Evolutionary conservation across 179 eudicot genomes (phyloP).

Genomic region (Drosera spatulata): DNA sequence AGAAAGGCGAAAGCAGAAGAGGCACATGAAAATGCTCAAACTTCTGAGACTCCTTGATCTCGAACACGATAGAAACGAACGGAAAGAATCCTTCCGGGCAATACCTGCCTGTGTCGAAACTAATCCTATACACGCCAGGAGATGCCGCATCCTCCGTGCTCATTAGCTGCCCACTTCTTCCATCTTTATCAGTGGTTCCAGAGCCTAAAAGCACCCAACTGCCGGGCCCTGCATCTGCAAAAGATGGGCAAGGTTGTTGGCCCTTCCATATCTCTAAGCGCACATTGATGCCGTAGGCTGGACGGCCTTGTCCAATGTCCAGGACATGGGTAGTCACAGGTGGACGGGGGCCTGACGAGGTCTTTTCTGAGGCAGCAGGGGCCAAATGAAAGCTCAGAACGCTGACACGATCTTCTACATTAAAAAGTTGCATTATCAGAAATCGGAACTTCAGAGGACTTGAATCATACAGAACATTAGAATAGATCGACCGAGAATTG

Average conservation of each 20-base stretch:
- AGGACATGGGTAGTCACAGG: slow-evolving; percentile 91
- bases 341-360: slow-evolving; percentile 43
- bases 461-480: too few species aligned
- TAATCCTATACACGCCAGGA: slow-evolving; percentile 65
- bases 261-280: slow-evolving; percentile 57
- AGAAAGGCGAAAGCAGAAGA: slow-evolving; percentile 77
- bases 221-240: slow-evolving; percentile 32
- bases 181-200: slow-evolving; percentile 73
- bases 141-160: slow-evolving; percentile 44
- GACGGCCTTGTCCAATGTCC: slow-evolving; percentile 65
- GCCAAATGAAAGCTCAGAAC: slow-evolving; percentile 62
- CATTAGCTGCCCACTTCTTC: slow-evolving; percentile 78
- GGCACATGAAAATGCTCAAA: slow-evolving; percentile 95
- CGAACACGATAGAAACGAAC: slow-evolving; percentile 67
- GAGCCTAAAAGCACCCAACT: slow-evolving; percentile 53
- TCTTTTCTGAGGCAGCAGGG: slow-evolving; percentile 25
- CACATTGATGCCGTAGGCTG: slow-evolving; percentile 65
- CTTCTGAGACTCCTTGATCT: slow-evolving; percentile 72
- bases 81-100: slow-evolving; percentile 73
- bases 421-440: too few species aligned
- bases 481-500: too few species aligned
- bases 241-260: slow-evolving; percentile 30
- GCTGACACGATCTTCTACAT: slow-evolving; percentile 79
- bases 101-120: slow-evolving; percentile 76
- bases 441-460: too few species aligned